Percentiles rank a stretch among this genome's conserved stretches.
phyloP scores from a whole-genome alignment of 495 filamentous ascomycete species.

The Coniosporium apollinis region DNA sequence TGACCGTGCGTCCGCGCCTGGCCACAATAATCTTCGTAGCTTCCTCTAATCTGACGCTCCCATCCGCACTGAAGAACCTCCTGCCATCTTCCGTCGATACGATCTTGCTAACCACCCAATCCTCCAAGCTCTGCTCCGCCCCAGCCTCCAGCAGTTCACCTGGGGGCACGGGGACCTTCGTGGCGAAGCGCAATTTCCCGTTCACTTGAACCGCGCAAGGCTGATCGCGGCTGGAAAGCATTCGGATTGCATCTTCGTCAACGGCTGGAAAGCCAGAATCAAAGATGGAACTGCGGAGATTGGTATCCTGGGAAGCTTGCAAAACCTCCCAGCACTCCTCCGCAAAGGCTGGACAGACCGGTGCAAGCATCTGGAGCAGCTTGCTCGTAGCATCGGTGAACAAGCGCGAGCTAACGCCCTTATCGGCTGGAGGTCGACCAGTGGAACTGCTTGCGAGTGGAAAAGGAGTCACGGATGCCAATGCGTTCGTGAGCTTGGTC shows the following conservation, averaged over 20 bases:
- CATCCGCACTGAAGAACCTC: conserved; percentile 26
- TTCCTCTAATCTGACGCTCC: conserved; percentile 14
- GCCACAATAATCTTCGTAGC: conserved; percentile 35
- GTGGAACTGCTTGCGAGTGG: too few relatives aligned
- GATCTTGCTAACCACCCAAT: conserved; percentile 41
- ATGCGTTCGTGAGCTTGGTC: conserved; percentile 56
- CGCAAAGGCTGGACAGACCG: conserved; percentile 58
- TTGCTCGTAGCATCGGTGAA: conserved; percentile 18
- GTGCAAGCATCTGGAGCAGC: conserved; percentile 55
- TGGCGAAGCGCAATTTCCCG: conserved; percentile 49
- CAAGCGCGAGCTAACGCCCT: conserved; percentile 19
- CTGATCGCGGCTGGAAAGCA: conserved; percentile 15
- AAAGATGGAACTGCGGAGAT: conserved; percentile 27
- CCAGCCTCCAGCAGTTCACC: conserved; percentile 19
- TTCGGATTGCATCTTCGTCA: conserved; percentile 4
- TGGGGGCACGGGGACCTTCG: conserved; percentile 35
- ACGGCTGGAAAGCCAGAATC: conserved; percentile 6
- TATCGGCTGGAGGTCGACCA: too few relatives aligned
- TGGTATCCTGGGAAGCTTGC: conserved; percentile 14
- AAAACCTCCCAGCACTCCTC: conserved; percentile 65
- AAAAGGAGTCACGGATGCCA: conserved; percentile 25
- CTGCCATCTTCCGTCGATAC: conserved; percentile 30
- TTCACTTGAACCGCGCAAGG: conserved; percentile 57
- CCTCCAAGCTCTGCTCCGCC: conserved; percentile 29
- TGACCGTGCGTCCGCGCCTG: conserved; percentile 35